A percentile compares a stretch with the other conserved stretches of the same genome.
phyloP scores from a whole-genome alignment of 345 rosid genomes.

The Dovyalis caffra region DNA sequence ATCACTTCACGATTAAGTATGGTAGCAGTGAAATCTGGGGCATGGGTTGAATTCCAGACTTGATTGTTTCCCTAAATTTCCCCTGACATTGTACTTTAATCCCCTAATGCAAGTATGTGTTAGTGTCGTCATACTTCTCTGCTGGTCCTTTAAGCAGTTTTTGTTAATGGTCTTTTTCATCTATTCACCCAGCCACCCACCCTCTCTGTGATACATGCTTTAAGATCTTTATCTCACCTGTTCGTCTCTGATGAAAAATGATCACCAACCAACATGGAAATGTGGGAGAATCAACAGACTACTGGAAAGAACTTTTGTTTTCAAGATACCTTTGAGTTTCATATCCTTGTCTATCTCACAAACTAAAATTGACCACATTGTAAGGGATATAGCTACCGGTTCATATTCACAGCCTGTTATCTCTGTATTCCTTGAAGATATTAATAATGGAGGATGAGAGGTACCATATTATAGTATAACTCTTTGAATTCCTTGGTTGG shows the following conservation, averaged over 20 bases:
- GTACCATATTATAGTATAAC: not conserved
- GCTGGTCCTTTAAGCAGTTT: not conserved
- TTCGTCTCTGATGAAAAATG: not conserved
- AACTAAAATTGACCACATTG: not conserved
- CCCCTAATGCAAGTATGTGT: not conserved
- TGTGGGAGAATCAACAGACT: not conserved
- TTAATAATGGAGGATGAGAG: not conserved
- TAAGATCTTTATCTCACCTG: not conserved
- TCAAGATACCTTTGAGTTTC: not conserved
- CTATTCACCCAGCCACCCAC: not conserved
- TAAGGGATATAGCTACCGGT: not conserved
- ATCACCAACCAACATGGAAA: not conserved
- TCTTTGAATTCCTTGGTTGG: not conserved
- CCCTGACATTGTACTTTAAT: constrained; percentile 5
- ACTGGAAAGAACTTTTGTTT: not conserved
- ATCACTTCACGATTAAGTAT: constrained; percentile 14
- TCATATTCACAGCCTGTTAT: not conserved
- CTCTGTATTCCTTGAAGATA: not conserved
- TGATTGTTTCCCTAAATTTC: constrained; percentile 17
- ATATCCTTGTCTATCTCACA: not conserved
- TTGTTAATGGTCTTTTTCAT: not conserved
- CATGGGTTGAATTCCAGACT: constrained; percentile 7
- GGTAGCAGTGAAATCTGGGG: constrained; percentile 12
- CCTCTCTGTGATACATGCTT: not conserved
- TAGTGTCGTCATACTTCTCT: not conserved